Conservation (phyloP, 192 early-diverging fungal species). For the Entomortierella parvispora region DNA sequence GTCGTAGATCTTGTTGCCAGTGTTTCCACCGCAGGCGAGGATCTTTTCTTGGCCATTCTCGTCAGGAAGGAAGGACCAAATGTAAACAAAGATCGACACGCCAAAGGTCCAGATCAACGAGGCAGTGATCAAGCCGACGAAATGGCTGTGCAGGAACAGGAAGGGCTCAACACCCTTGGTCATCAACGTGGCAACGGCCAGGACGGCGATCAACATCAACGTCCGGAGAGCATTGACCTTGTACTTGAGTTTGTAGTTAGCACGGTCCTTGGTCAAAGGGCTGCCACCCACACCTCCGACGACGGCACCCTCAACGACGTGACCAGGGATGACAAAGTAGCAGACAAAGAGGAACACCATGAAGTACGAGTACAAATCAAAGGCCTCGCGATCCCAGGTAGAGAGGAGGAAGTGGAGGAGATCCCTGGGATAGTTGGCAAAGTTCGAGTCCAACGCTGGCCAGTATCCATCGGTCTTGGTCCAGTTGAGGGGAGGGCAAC, state of each 20-base stretch:
- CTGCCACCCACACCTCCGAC: conserved; percentile 44
- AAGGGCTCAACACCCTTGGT: conserved; percentile 68
- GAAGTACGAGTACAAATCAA: conserved; percentile 72
- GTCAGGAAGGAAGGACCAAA: conserved; percentile 73
- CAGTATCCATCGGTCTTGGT: conserved; percentile 62
- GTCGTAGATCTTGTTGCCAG: conserved; percentile 91
- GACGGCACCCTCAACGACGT: conserved; percentile 64
- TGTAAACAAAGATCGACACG: conserved; percentile 78
- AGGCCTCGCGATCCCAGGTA: conserved; percentile 58
- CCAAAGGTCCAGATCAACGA: conserved; percentile 72
- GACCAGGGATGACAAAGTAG: conserved; percentile 77
- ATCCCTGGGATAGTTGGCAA: conserved; percentile 12
- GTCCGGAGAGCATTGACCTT: conserved; percentile 84
- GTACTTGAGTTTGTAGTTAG: conserved; percentile 81
- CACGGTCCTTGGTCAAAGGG: conserved; percentile 65
- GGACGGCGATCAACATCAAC: conserved; percentile 59
- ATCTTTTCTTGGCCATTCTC: conserved; percentile 56
- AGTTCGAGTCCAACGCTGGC: conserved; percentile 51
- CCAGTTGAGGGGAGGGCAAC: conserved; percentile 48
- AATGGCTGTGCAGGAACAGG: conserved; percentile 87
- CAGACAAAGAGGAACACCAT: conserved; percentile 72
- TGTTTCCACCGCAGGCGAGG: conserved; percentile 89
- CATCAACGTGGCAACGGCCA: conserved; percentile 53
- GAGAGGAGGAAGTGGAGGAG: conserved; percentile 39
- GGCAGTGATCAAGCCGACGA: conserved; percentile 75